Percentiles rank a stretch among this genome's conserved stretches.
These are phyloP conservation scores for Aspergillus asperescens DNA, from an alignment of 495 filamentous ascomycete species.

Conservation along the genomic window DNA sequence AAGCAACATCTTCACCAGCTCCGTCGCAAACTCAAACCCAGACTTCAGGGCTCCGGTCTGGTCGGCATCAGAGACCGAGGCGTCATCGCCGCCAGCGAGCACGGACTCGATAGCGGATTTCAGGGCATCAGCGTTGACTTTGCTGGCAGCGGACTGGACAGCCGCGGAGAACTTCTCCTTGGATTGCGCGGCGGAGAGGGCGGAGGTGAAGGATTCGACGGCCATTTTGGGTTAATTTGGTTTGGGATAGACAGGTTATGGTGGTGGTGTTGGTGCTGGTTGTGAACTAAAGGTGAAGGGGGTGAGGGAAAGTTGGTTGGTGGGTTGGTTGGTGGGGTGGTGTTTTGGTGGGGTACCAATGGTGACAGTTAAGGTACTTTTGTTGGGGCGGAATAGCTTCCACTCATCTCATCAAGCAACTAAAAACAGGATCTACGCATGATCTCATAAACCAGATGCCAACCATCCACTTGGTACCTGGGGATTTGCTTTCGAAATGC, in stretches of 20 bases:
- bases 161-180: slow-evolving; percentile 30
- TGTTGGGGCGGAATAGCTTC: no score
- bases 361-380: no score
- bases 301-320: background rate
- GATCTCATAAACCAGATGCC: no score
- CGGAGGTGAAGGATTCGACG: slow-evolving; percentile 27
- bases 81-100: slow-evolving; percentile 16
- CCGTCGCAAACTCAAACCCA: slow-evolving; percentile 38
- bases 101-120: slow-evolving; percentile 30
- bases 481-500: no score
- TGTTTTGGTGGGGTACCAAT: slow-evolving; percentile 2
- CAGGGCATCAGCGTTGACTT: slow-evolving; percentile 28
- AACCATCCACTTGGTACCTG: no score
- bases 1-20: slow-evolving; percentile 57
- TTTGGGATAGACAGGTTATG: no score
- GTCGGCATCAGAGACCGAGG: slow-evolving; percentile 16
- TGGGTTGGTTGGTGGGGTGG: background rate
- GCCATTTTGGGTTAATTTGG: slow-evolving; percentile 26
- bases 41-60: slow-evolving; percentile 28
- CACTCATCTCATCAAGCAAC: no score
- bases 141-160: slow-evolving; percentile 28
- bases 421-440: no score
- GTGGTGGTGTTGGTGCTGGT: background rate
- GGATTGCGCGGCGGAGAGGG: slow-evolving; percentile 30
- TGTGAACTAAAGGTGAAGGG: background rate